These are phyloP conservation scores for Glomus cerebriforme DNA, from an alignment of 192 early-diverging fungal genomes.

Conservation along the genomic window DNA sequence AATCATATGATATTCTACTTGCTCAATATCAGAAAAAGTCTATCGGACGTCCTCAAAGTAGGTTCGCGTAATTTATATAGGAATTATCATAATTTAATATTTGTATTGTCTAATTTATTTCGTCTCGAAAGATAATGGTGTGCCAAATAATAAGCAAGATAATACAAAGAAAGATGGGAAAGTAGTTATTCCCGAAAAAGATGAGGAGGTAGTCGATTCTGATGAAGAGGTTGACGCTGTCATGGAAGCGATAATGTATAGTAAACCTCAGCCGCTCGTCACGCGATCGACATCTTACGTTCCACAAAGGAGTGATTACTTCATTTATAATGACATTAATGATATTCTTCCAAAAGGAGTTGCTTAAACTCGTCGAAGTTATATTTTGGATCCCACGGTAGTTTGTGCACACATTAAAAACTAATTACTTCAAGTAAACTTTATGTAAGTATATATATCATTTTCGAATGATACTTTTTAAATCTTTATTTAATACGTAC, in stretches of 20 bases:
- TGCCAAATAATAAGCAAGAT: slow-evolving; percentile 33
- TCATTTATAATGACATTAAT: slow-evolving; percentile 7
- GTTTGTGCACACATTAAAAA: not conserved
- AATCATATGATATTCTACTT: slow-evolving; percentile 79
- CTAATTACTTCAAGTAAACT: not conserved
- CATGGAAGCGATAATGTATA: slow-evolving; percentile 62
- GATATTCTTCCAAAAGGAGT: slow-evolving; percentile 8
- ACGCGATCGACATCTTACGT: slow-evolving; percentile 35
- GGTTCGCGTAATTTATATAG: slow-evolving; percentile 4
- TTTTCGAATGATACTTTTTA: not conserved
- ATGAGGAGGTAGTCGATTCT: slow-evolving; percentile 59
- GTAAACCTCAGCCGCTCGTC: slow-evolving; percentile 67
- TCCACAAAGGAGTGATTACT: slow-evolving; percentile 15
- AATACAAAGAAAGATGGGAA: slow-evolving; percentile 46
- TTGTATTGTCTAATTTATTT: not conserved
- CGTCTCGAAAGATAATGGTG: slow-evolving; percentile 13
- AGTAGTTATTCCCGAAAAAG: slow-evolving; percentile 50
- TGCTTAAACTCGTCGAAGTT: not conserved
- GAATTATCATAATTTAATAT: not conserved
- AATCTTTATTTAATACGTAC: not conserved
- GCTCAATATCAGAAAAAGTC: slow-evolving; percentile 78
- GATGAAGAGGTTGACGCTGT: slow-evolving; percentile 77
- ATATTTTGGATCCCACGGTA: not conserved
- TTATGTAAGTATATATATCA: not conserved
- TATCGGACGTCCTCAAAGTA: slow-evolving; percentile 61